These are phyloP conservation scores for Candida ovalis DNA, from an alignment of 805 yeast species.

Conservation along the genomic window DNA sequence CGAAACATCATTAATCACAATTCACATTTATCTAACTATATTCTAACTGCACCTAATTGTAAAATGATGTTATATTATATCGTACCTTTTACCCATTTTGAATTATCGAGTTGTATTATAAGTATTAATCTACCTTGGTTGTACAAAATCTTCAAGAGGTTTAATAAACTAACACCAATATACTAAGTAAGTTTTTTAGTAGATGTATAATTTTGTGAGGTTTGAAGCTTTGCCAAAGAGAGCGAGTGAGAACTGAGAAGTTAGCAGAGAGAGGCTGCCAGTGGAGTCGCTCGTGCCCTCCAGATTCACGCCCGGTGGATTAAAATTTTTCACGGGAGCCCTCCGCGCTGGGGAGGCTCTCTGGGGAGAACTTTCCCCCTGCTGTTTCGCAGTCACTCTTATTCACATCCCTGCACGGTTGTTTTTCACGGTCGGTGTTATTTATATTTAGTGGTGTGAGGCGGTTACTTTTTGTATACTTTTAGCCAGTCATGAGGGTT, in stretches of 20 bases:
- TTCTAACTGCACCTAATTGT: neutral
- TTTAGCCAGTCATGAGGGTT: no score
- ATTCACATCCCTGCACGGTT: neutral
- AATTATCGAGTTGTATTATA: conserved; percentile 18
- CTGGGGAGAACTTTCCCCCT: neutral
- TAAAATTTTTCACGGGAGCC: neutral
- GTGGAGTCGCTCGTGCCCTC: neutral
- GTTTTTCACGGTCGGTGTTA: neutral
- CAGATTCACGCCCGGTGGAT: neutral
- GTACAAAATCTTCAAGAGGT: neutral
- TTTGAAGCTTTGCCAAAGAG: no score
- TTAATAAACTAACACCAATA: neutral
- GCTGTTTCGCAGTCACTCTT: neutral
- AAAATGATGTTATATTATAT: conserved; percentile 5
- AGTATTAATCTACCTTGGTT: conserved; percentile 3
- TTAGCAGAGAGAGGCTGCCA: no score
- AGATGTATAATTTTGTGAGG: neutral
- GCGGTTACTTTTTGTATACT: no score
- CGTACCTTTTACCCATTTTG: conserved; percentile 52
- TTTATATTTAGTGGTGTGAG: neutral
- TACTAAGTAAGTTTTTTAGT: neutral
- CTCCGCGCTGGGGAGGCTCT: no score
- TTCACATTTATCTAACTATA: neutral
- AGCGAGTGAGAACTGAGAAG: no score
- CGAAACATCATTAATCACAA: no score